A percentile compares a stretch with the other conserved stretches of the same genome.
Evolutionary conservation across 352 stramenopile genomes (phyloP).

Genomic region (Paralagenidium karlingii): DNA sequence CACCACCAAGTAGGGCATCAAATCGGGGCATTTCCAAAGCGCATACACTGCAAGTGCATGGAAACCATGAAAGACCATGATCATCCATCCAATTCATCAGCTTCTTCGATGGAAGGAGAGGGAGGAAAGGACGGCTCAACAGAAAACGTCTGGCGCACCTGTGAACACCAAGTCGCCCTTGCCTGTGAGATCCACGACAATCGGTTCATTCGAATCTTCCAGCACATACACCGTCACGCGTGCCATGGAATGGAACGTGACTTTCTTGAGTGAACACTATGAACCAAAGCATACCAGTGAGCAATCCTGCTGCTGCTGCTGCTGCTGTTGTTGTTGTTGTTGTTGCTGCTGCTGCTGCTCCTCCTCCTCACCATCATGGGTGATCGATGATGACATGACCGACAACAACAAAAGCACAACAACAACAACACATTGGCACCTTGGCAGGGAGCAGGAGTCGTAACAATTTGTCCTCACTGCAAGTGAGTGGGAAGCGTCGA

Average conservation of each 20-base stretch:
- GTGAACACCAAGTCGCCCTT: constrained; percentile 51
- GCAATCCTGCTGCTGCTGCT: not conserved
- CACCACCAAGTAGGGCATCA: constrained; percentile 47
- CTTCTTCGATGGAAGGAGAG: not conserved
- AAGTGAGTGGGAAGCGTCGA: constrained; percentile 13
- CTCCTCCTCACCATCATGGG: no score
- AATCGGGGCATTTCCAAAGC: constrained; percentile 27
- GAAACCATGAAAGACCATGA: not conserved
- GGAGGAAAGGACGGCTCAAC: not conserved
- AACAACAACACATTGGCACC: constrained; percentile 3
- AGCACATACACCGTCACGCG: constrained; percentile 54
- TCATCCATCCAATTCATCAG: not conserved
- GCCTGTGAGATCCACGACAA: constrained; percentile 60
- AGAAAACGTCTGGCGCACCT: constrained; percentile 2
- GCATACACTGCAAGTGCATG: constrained; percentile 50
- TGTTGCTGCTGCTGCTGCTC: not conserved
- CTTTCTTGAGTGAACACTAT: constrained; percentile 27
- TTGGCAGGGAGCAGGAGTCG: constrained; percentile 31
- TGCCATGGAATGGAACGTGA: constrained; percentile 66
- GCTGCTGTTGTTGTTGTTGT: not conserved
- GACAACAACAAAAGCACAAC: not conserved
- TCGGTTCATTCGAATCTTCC: constrained; percentile 39
- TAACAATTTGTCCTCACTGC: constrained; percentile 22
- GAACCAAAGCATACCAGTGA: not conserved
- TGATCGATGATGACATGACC: no score